Evolutionary conservation across 352 stramenopile genomes (phyloP), one percentile per base, ranked within the genome.

Genomic region (Elongisporangium senticosum): DNA sequence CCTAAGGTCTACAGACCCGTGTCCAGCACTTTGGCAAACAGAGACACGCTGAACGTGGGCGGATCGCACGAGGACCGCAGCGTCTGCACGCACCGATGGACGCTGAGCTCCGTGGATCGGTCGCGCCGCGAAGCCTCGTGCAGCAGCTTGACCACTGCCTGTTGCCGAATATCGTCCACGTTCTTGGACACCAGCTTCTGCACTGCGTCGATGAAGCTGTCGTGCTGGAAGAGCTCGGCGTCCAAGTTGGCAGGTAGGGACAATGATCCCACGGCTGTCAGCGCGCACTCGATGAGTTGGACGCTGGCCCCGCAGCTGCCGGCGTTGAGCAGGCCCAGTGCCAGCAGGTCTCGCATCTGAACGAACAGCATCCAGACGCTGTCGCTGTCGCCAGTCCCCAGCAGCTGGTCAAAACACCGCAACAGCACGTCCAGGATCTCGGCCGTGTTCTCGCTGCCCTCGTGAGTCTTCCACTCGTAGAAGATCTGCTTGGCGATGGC

Each of bases 401-500:
- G 53, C 49, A 90, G 69, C 40, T 88, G 69, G 55, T 72, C 61
- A 26, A 90, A 79, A 61, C 80, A 92, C 49, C 68, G 69, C 8
- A 72, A 66, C 26, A 92, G 62, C 17, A 90, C 75, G 1, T 76
- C 22, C 17, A 90, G 54, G 23, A 65, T 64, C 26, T 86, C 71
- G 7, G 10, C 11, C 17, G 33, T 43, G 1, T 68, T 33, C 28
- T 85, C 65, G 19, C 63, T 74, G 24, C 59, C 54, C 13, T 58
- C 66, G 15, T 66, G 65, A 7, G 19, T 64, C 50, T 83, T 82
- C 51, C 70, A 63, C 61, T 91, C 78, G 57, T 90, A 89, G 52
- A 77, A 90, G 51, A 91, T 63, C 59, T 91, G 82, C 51, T 94
- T 94, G 49, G 75, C 77, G 53, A 92, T 67, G 4, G 78, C 78